Percentiles rank a stretch among this genome's conserved stretches.
phyloP scores from a whole-genome alignment of 2,329 filamentous ascomycete species.

The Shiraia bambusicola region DNA sequence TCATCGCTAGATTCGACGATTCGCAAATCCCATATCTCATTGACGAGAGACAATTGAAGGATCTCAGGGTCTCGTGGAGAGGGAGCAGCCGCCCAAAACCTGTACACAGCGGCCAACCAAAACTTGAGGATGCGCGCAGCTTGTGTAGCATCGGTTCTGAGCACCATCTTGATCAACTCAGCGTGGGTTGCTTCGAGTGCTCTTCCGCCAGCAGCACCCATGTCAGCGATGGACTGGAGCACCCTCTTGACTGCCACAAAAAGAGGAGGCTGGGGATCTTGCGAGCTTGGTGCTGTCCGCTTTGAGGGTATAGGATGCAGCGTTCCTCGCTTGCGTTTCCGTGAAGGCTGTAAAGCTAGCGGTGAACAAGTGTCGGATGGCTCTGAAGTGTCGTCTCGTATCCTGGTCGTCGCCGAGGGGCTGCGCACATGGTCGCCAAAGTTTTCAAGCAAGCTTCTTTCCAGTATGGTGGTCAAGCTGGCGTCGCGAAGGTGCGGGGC shows the following conservation, averaged over 20 bases:
- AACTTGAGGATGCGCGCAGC: conserved; percentile 40
- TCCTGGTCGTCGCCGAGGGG: conserved; percentile 10
- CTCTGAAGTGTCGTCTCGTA: conserved; percentile 24
- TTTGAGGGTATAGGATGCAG: conserved; percentile 19
- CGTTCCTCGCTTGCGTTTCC: conserved; percentile 40
- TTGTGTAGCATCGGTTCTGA: conserved; percentile 38
- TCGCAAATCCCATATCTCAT: conserved; percentile 41
- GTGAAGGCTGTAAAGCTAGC: conserved; percentile 29
- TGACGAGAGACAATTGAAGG: conserved; percentile 25
- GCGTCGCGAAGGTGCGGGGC: conserved; percentile 71
- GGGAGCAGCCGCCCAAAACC: neutral
- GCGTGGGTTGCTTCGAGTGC: conserved; percentile 25
- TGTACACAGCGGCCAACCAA: conserved; percentile 35
- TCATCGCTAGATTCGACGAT: conserved; percentile 28
- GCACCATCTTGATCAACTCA: conserved; percentile 41
- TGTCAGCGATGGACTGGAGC: conserved; percentile 21
- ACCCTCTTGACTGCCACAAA: conserved; percentile 26
- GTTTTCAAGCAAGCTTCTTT: conserved; percentile 63
- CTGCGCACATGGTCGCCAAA: conserved; percentile 19
- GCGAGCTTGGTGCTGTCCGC: conserved; percentile 10
- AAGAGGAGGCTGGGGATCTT: conserved; percentile 23
- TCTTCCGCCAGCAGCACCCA: conserved; percentile 13
- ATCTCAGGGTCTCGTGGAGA: conserved; percentile 1
- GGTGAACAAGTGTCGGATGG: conserved; percentile 29
- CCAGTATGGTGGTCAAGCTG: conserved; percentile 66